A percentile compares a stretch with the other conserved stretches of the same genome.
phyloP scores from a whole-genome alignment of 495 filamentous ascomycete species.

The Endocarpon pusillum region DNA sequence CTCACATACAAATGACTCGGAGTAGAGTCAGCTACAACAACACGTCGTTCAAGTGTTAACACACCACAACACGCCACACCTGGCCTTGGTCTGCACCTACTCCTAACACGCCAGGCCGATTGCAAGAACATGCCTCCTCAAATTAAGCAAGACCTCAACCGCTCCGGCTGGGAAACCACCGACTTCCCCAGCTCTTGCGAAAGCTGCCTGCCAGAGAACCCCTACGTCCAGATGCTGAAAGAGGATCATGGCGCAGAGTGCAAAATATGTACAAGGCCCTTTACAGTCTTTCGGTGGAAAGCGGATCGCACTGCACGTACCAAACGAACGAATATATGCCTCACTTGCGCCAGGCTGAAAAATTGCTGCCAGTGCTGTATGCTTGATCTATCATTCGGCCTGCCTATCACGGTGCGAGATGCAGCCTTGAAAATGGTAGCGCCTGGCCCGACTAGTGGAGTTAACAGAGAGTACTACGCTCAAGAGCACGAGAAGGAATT shows the following conservation, averaged over 20 bases:
- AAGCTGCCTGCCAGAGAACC: slow-evolving; percentile 84
- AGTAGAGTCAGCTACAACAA: too few relatives aligned
- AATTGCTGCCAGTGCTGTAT: slow-evolving; percentile 99
- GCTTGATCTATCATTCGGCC: slow-evolving; percentile 86
- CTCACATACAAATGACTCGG: too few relatives aligned
- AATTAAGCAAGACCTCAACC: slow-evolving; percentile 93
- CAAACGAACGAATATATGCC: slow-evolving; percentile 78
- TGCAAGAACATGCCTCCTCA: slow-evolving; percentile 56
- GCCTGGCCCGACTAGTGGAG: slow-evolving; percentile 71
- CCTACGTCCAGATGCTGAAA: slow-evolving; percentile 97
- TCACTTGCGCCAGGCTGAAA: slow-evolving; percentile 88
- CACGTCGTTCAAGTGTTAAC: too few relatives aligned
- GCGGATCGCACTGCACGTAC: slow-evolving; percentile 73
- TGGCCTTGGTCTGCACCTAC: too few relatives aligned
- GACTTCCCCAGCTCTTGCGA: slow-evolving; percentile 53
- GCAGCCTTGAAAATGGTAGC: slow-evolving; percentile 96
- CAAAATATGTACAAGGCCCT: slow-evolving; percentile 74
- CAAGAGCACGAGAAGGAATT: slow-evolving; percentile 93
- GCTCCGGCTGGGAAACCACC: slow-evolving; percentile 88
- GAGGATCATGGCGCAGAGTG: slow-evolving; percentile 72
- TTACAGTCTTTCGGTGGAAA: slow-evolving; percentile 92
- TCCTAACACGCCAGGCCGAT: too few relatives aligned
- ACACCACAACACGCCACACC: too few relatives aligned
- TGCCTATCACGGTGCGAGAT: slow-evolving; percentile 86
- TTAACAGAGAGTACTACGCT: slow-evolving; percentile 94